A percentile compares a stretch with the other conserved stretches of the same genome.
Conservation (phyloP, 139 green algal genomes). For the Parachlorella kessleri region DNA sequence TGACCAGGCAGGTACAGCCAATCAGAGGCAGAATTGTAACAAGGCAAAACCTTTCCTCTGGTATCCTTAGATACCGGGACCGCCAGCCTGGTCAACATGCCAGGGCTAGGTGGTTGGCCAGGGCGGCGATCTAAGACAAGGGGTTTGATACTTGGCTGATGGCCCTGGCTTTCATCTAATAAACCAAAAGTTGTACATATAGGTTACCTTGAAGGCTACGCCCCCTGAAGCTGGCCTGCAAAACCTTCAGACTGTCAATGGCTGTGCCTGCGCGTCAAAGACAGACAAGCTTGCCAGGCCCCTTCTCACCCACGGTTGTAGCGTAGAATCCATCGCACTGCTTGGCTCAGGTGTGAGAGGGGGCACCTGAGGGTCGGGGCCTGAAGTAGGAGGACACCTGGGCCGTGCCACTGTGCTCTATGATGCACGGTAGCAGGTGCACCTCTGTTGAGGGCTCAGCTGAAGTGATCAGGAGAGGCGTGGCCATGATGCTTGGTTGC, state of each 20-base stretch:
- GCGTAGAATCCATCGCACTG: not conserved
- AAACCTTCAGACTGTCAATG: conserved; percentile 14
- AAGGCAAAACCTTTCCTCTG: too few relatives aligned
- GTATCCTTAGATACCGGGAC: too few relatives aligned
- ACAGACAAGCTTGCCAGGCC: not conserved
- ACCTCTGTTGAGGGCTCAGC: too few relatives aligned
- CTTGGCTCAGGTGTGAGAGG: not conserved
- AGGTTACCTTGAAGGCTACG: conserved; percentile 3
- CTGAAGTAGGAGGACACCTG: conserved; percentile 22
- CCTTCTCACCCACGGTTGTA: not conserved
- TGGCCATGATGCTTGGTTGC: too few relatives aligned
- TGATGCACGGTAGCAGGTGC: conserved; percentile 23
- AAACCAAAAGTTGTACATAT: not conserved
- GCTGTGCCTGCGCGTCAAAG: conserved; percentile 2
- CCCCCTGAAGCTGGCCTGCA: conserved; percentile 20
- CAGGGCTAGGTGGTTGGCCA: not conserved
- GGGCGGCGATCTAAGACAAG: not conserved
- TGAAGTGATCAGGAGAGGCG: too few relatives aligned
- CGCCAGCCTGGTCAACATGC: too few relatives aligned
- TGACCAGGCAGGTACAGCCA: too few relatives aligned
- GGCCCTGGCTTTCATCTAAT: not conserved
- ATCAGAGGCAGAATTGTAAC: too few relatives aligned
- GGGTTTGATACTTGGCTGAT: not conserved
- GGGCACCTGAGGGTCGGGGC: conserved; percentile 11
- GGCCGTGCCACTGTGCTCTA: conserved; percentile 29